Evolutionary conservation across 805 yeast genomes (phyloP), one percentile per base, ranked within the genome.

Genomic region (Myxozyma neotropica): DNA sequence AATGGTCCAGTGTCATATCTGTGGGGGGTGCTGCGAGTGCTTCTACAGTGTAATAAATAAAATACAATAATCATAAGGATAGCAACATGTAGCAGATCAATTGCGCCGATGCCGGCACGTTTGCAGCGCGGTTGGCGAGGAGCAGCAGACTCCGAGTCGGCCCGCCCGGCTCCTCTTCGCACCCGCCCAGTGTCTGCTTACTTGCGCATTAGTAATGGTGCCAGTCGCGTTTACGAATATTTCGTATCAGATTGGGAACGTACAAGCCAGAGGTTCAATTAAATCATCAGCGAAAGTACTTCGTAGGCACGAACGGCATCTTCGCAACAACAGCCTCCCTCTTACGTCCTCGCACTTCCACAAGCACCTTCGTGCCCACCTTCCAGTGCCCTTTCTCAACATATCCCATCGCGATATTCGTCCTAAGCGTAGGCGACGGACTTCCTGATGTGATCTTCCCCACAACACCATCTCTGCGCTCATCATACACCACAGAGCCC

Each of bases 321-420:
- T 88, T 89, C 31, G 84, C 77, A n/a, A 93, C 82, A 29, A 72
- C 78, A 4, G 90, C 97, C 35, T 86, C 86, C 71, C 92, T 84
- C 67, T 79, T 74, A 71, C 91, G 92, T 67, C 93, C 94, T 72
- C 98, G 84, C 57, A 93, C 87, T 68, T 89, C 87, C 53, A 92
- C 85, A 57, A 83, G 72, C 26, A 92, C 78, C 56, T 81, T 77
- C 4, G 92, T 84, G 2, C 96, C 97, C 19, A 81, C 77, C 76
- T 93, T 94, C 66, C 83, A 81, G 68, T 77, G 79, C 49, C 64
- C 69, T 27, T 55, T 59, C 23, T 26, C 24, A 27, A 94, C 80
- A 74, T 89, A 94, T 8, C 88, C 96, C 81, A 92, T 97, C 23
- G 96, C 97, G 57, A 94, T 87, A 71, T 94, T 94, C 59, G 82